Percentiles rank a stretch among this genome's conserved stretches.
These are phyloP conservation scores for Camelina sativa DNA, from an alignment of 345 rosid genomes.

Conservation along the genomic window DNA sequence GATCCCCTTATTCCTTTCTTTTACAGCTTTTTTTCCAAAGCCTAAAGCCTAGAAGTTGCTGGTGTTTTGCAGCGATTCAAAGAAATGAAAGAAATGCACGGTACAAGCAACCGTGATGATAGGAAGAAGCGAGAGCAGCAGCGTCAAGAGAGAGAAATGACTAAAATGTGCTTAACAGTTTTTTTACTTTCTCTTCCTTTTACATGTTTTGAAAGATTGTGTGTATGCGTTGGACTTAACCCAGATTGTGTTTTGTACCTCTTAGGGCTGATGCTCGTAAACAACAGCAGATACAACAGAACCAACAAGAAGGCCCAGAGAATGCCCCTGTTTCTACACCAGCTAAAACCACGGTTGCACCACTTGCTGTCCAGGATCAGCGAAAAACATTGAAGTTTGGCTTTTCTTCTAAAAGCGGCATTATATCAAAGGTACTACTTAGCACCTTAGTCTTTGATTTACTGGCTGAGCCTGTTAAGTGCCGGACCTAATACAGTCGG, in stretches of 20 bases:
- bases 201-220: slow-evolving; percentile 2
- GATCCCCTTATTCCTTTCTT: not conserved
- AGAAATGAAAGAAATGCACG: slow-evolving; percentile 96
- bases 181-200: slow-evolving; percentile 4
- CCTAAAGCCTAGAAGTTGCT: not conserved
- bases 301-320: slow-evolving; percentile 53
- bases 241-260: not conserved
- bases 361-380: slow-evolving; percentile 75
- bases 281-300: slow-evolving; percentile 64
- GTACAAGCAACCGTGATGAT: slow-evolving; percentile 87
- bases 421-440: slow-evolving; percentile 63
- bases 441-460: no score
- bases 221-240: not conserved
- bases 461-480: not conserved
- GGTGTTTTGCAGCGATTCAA: slow-evolving; percentile 74
- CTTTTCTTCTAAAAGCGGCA: slow-evolving; percentile 69
- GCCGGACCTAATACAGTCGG: not conserved
- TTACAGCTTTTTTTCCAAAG: not conserved
- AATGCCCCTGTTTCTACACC: slow-evolving; percentile 47
- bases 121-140: slow-evolving; percentile 86
- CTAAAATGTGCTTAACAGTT: slow-evolving; percentile 73
- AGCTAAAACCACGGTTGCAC: slow-evolving; percentile 45
- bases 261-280: slow-evolving; percentile 87
- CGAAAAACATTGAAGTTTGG: slow-evolving; percentile 87
- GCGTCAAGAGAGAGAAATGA: slow-evolving; percentile 92